Evolutionary conservation across 140 eudicot genomes (phyloP), one percentile per base, ranked within the genome.

Genomic region (Cichorium intybus): DNA sequence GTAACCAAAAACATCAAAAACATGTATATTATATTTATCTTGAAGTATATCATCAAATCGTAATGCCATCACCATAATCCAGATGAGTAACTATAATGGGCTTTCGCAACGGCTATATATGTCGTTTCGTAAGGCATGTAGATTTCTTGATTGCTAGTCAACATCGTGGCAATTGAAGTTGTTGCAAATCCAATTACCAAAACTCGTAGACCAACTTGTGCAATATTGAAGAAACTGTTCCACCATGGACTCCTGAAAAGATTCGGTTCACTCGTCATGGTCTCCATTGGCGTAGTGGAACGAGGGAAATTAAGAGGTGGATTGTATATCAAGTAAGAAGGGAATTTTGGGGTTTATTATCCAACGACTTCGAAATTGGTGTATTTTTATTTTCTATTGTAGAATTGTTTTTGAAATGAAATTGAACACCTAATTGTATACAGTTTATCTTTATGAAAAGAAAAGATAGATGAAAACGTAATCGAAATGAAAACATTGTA

Each of bases 71-170:
- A 72, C 77, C 77, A 52, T 37, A 72, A 63, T 3, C 66, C 71
- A 14, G 77, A 41, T 7, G 77, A 72, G 34, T 72, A 62, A 21
- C 39, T 53, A 54, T 53, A 63, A 28, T 52, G 77, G 14, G 77
- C 77, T 72, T 63, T 54, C 4, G 77, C 77, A 7, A 72, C 54
- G 11, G 58, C 37, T 27, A 72, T 15, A 21, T 51, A 57, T 6
- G 24, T 34, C 39, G 9, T 28, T 10, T 57, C 37, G 37, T 57
- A 57, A 57, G 35, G 63, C 77, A 72, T 63, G 47, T 28, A 43
- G 6, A 72, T 63, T 18, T 72, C 66, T 63, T 72, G 66, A 27
- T 43, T 22, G 77, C 77, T 72, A 39, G 66, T 43, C 51, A 72
- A 33, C 43, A 72, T 53, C 5, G 66, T 63, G 65, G 52, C 71